These are phyloP conservation scores for Tolypocladium amazonense DNA, from an alignment of 2,329 filamentous ascomycete species.

Conservation along the genomic window DNA sequence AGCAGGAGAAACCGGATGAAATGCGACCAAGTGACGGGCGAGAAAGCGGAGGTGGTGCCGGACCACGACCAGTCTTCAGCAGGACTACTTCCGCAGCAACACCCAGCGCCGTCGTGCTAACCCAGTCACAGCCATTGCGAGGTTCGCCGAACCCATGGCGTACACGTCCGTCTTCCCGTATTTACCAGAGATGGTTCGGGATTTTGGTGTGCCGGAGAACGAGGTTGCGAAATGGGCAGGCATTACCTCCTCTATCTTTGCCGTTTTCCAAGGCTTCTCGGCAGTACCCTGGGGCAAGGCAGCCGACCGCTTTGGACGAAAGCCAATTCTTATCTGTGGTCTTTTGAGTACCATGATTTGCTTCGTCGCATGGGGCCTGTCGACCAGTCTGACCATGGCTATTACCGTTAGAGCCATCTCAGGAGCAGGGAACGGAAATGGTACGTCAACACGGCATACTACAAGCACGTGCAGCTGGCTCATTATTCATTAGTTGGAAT, in stretches of 20 bases:
- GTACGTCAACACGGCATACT: constrained; percentile 23
- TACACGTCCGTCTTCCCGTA: constrained; percentile 63
- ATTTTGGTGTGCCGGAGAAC: constrained; percentile 60
- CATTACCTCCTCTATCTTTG: constrained; percentile 61
- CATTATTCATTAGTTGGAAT: constrained; percentile 56
- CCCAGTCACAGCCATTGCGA: constrained; percentile 51
- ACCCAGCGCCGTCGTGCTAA: constrained; percentile 3
- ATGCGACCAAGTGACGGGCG: constrained; percentile 3
- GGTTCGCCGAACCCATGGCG: constrained; percentile 66
- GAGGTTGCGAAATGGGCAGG: constrained; percentile 76
- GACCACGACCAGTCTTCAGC: neutral
- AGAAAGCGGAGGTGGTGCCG: neutral
- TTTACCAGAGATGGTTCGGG: constrained; percentile 73
- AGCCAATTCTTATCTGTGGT: constrained; percentile 67
- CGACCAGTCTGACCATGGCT: constrained; percentile 68
- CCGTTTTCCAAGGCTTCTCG: constrained; percentile 58
- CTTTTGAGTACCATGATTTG: constrained; percentile 71
- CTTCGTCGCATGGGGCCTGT: constrained; percentile 76
- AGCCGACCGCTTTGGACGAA: constrained; percentile 72
- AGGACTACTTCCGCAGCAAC: neutral
- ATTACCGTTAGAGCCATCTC: constrained; percentile 67
- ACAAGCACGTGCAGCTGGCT: neutral
- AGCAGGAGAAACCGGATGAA: neutral
- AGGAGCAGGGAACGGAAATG: constrained; percentile 79
- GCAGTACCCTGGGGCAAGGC: constrained; percentile 67